Evolutionary conservation across 2,329 filamentous ascomycete species (phyloP), one percentile per base, ranked within the genome.

Genomic region (Xylariaceae sp.): DNA sequence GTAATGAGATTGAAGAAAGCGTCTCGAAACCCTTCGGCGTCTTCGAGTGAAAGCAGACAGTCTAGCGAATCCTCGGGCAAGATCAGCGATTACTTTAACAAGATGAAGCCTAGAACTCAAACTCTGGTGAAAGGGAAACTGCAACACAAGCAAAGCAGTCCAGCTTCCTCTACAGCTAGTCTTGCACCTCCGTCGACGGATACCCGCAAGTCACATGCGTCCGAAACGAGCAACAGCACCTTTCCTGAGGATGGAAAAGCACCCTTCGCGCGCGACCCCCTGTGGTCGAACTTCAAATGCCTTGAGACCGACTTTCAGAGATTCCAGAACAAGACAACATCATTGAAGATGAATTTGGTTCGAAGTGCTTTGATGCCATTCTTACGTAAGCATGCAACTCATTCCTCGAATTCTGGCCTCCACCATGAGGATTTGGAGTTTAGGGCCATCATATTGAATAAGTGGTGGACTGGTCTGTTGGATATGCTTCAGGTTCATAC

Each of bases 391-490:
- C 83, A 90, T 56, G 77, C 79, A 48, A 70, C 77, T 25, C 84
- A 92, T 58, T 69, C 79, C 1, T 88, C 86, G 7, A 85, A 80
- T 56, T 69, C 67, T 48, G 62, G 63, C 14, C 71, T 95, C 37
- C 72, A 79, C n/a, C 75, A 88, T 2, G 88, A 95, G 67, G 88
- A 95, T 62, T 67, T 95, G 36, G 90, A 96, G 58, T 79, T 86
- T 27, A 79, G 91, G 48, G 79, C 86, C 2, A 82, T 82, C 36
- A 88, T 94, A 38, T 69, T 95, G 47, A 88, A 93, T 63, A 91
- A 88, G 61, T 96, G 91, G 91, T 96, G 91, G 91, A 84, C 76
- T 35, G 83, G 80, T 2, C 71, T 95, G 32, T 69, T 95, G 45
- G 89, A 93, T 48, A 82, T 95, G 72, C 77, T 95, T 20, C 83